Conservation (phyloP, 345 rosid species). For the Pistacia integerrima region DNA sequence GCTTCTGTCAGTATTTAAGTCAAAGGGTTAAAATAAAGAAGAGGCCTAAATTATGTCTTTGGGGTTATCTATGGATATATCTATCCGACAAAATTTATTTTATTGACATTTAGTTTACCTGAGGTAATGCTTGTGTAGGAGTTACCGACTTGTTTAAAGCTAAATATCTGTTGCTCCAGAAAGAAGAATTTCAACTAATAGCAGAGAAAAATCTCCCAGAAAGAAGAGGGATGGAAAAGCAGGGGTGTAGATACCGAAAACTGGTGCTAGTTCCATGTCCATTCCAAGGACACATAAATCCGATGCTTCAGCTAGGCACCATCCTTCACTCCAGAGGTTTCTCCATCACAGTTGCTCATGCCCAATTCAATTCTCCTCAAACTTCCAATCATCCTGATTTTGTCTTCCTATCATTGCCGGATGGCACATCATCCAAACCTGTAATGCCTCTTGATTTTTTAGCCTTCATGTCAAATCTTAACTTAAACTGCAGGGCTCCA, state of each 20-base stretch:
- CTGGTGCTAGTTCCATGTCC: slow-evolving; percentile 26
- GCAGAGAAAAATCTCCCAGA: not conserved
- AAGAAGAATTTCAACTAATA: not conserved
- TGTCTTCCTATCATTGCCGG: not conserved
- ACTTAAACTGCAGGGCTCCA: not conserved
- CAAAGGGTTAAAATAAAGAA: too few relatives aligned
- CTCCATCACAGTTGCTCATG: not conserved
- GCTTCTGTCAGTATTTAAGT: too few relatives aligned
- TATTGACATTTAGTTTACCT: too few relatives aligned
- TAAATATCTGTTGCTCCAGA: too few relatives aligned
- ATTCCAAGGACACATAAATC: slow-evolving; percentile 23
- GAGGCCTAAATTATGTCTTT: too few relatives aligned
- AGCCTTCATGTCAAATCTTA: not conserved
- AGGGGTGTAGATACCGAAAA: not conserved
- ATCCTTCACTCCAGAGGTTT: slow-evolving; percentile 7
- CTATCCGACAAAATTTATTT: too few relatives aligned
- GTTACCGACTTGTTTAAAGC: not conserved
- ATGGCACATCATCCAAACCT: not conserved
- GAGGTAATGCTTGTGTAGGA: too few relatives aligned
- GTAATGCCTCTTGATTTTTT: not conserved
- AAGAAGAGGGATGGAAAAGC: not conserved
- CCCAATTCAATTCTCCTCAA: not conserved
- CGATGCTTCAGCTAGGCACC: slow-evolving; percentile 21
- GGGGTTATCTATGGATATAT: too few relatives aligned
- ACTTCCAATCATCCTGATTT: not conserved